phyloP scores from a whole-genome alignment of 1,139 yeast genomes.

The Casaregolazyma suthepensis region DNA sequence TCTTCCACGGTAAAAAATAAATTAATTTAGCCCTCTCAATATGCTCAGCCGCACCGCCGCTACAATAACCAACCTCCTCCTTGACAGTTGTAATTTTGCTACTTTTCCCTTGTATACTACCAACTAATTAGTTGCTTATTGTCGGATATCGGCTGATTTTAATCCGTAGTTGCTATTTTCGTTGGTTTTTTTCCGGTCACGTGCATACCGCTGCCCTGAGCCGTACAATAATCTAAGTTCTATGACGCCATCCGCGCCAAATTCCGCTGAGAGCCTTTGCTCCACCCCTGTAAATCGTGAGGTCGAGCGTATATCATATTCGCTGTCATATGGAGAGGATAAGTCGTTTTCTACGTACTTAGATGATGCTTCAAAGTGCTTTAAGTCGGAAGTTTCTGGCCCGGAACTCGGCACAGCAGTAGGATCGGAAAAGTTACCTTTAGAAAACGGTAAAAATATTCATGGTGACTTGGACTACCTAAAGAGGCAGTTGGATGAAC shows the following conservation, averaged over 20 bases:
- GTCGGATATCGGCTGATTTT: not conserved
- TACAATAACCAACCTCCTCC: not conserved
- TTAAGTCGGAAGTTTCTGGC: slow-evolving; percentile 12
- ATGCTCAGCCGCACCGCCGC: not conserved
- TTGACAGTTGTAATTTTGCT: not conserved
- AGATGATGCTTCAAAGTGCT: slow-evolving; percentile 15
- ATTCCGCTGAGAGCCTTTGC: not conserved
- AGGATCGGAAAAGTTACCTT: slow-evolving; percentile 25
- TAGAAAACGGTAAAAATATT: slow-evolving; percentile 17
- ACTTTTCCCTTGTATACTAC: not conserved
- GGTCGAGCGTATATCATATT: not conserved
- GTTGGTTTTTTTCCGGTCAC: not conserved
- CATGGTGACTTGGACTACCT: slow-evolving; percentile 16
- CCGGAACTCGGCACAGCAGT: slow-evolving; percentile 25
- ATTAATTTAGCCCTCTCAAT: not conserved
- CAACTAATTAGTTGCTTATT: not conserved
- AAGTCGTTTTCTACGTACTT: not conserved
- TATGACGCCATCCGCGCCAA: not conserved
- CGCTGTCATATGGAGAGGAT: not conserved
- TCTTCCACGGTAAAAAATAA: too few species aligned
- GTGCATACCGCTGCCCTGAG: not conserved
- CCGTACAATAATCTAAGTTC: not conserved
- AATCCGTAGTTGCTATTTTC: not conserved
- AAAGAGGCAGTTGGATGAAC: slow-evolving; percentile 14
- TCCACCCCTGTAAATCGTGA: not conserved